Evolutionary conservation across 2,329 filamentous ascomycete species (phyloP).

Genomic region (Chlorencoelia australis): DNA sequence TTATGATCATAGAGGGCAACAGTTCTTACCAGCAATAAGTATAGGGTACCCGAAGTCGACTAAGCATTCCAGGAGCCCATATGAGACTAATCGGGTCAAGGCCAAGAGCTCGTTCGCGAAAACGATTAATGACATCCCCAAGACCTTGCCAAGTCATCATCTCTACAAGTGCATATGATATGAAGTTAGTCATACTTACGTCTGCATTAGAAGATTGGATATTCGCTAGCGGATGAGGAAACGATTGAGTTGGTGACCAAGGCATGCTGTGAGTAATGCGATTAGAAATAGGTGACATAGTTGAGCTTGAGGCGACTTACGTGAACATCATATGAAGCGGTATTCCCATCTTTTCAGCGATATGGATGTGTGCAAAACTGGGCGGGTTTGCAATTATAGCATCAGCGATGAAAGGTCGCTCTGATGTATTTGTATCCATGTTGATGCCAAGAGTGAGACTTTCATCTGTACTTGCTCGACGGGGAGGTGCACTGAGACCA

Average conservation of each 20-base stretch:
- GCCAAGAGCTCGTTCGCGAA: conserved; percentile 63
- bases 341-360: conserved; percentile 65
- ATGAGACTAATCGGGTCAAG: conserved; percentile 70
- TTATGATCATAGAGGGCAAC: conserved; percentile 2
- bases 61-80: conserved; percentile 72
- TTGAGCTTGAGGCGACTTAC: conserved; percentile 35
- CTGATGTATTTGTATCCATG: conserved; percentile 24
- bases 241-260: conserved; percentile 60
- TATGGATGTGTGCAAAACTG: conserved; percentile 66
- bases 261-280: conserved; percentile 42
- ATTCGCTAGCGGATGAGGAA: conserved; percentile 61
- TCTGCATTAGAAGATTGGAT: conserved; percentile 56
- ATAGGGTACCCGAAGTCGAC: conserved; percentile 66
- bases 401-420: conserved; percentile 67
- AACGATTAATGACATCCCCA: conserved; percentile 84
- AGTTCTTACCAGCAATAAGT: conserved; percentile 72
- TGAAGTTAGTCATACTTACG: conserved; percentile 53
- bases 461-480: conserved; percentile 16
- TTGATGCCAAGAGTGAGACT: conserved; percentile 22
- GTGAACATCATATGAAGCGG: conserved; percentile 86
- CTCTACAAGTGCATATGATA: conserved; percentile 59
- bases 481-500: conserved; percentile 32
- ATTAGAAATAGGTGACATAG: not conserved
- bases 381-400: conserved; percentile 72
- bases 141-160: conserved; percentile 69